Percentiles rank a stretch among this genome's conserved stretches.
These are phyloP conservation scores for Exophiala sideris DNA, from an alignment of 2,329 filamentous ascomycete genomes.

Conservation along the genomic window DNA sequence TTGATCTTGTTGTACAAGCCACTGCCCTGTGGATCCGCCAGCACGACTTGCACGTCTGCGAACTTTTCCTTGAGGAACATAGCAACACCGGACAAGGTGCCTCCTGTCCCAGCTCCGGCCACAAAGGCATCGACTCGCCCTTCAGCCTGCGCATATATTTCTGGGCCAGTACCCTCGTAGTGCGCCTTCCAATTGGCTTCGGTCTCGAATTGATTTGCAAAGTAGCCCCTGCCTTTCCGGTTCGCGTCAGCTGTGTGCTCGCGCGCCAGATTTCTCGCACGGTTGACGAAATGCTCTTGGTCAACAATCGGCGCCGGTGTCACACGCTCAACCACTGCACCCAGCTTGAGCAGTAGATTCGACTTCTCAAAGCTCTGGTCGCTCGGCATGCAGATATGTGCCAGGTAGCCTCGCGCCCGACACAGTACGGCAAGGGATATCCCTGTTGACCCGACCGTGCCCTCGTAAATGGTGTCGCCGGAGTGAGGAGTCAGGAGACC, in stretches of 20 bases:
- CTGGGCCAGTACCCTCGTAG: slow-evolving; percentile 76
- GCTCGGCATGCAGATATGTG: slow-evolving; percentile 95
- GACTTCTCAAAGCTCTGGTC: slow-evolving; percentile 89
- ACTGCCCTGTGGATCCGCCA: slow-evolving; percentile 92
- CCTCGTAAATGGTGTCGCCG: slow-evolving; percentile 95
- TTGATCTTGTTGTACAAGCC: slow-evolving; percentile 88
- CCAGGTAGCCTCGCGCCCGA: slow-evolving; percentile 81
- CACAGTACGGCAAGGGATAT: slow-evolving; percentile 91
- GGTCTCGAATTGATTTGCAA: slow-evolving; percentile 95
- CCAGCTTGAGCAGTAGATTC: slow-evolving; percentile 80
- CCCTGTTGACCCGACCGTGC: slow-evolving; percentile 92
- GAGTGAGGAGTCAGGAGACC: slow-evolving; percentile 73
- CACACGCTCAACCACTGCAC: slow-evolving; percentile 88
- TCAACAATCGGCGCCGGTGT: slow-evolving; percentile 91
- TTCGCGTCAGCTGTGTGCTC: slow-evolving; percentile 63
- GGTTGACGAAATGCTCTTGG: slow-evolving; percentile 89
- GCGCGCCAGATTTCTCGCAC: slow-evolving; percentile 70
- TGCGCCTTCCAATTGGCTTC: slow-evolving; percentile 86
- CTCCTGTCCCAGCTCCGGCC: slow-evolving; percentile 80
- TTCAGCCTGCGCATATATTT: slow-evolving; percentile 76
- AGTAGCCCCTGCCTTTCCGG: slow-evolving; percentile 74
- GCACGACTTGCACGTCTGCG: slow-evolving; percentile 65
- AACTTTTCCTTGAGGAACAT: slow-evolving; percentile 74
- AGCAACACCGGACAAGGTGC: slow-evolving; percentile 85
- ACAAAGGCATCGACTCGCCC: slow-evolving; percentile 82